These are phyloP conservation scores for Coemansia sp. DNA, from an alignment of 192 early-diverging fungal genomes.

Conservation along the genomic window DNA sequence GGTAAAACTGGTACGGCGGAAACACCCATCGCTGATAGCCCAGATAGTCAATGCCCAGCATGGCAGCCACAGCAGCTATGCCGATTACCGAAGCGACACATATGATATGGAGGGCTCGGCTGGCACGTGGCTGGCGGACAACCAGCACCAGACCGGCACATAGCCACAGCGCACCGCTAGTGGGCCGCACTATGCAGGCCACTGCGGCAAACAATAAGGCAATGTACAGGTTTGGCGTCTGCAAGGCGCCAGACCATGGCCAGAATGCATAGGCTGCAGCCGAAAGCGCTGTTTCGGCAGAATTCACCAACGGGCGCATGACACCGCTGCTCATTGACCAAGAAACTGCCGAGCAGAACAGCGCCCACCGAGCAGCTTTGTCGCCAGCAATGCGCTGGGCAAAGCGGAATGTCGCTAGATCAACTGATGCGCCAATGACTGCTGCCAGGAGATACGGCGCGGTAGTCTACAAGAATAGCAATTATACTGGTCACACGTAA, in stretches of 20 bases:
- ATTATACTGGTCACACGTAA: neutral
- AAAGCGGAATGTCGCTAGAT: conserved; percentile 73
- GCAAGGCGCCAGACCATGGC: conserved; percentile 59
- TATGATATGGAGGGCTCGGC: conserved; percentile 11
- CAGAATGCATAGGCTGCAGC: conserved; percentile 79
- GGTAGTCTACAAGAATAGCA: conserved; percentile 42
- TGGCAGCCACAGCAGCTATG: conserved; percentile 42
- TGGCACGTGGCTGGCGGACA: conserved; percentile 15
- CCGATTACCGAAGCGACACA: conserved; percentile 19
- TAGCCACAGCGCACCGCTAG: conserved; percentile 83
- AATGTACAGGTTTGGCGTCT: conserved; percentile 8
- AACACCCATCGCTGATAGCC: conserved; percentile 74
- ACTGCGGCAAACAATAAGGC: conserved; percentile 72
- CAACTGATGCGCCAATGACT: conserved; percentile 65
- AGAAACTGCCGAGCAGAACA: conserved; percentile 48
- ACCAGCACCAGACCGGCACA: conserved; percentile 67
- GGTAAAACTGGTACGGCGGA: conserved; percentile 74
- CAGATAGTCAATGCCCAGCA: conserved; percentile 61
- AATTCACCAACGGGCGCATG: conserved; percentile 66
- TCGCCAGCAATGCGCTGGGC: conserved; percentile 63
- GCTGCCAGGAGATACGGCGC: conserved; percentile 77
- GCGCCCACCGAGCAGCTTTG: conserved; percentile 59
- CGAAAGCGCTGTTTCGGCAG: conserved; percentile 72
- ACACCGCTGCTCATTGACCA: conserved; percentile 63
- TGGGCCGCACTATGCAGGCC: conserved; percentile 85